Percentiles rank a stretch among this genome's conserved stretches.
Conservation (phyloP, 108 stramenopile genomes). For the Chaetoceros muelleri region DNA sequence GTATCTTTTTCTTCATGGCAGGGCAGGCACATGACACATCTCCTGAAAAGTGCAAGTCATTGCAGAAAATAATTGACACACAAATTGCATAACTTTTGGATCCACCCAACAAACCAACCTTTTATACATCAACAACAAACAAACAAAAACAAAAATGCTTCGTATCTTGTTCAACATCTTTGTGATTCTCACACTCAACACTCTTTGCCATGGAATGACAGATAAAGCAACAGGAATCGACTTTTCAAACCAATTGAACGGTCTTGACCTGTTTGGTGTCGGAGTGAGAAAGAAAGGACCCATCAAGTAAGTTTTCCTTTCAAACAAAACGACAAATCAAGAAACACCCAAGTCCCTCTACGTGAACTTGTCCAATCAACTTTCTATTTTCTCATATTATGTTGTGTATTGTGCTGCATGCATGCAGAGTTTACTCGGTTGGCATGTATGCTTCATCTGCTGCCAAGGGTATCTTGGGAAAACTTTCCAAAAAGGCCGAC, state of each 20-base stretch:
- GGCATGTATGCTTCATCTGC: conserved; percentile 56
- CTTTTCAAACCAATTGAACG: conserved; percentile 32
- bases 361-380: background rate
- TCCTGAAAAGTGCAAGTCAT: no score
- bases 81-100: no score
- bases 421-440: conserved; percentile 49
- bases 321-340: background rate
- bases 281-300: conserved; percentile 76
- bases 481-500: conserved; percentile 32
- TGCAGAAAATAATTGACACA: no score
- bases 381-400: conserved; percentile 1
- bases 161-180: background rate
- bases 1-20: no score
- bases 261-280: conserved; percentile 47
- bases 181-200: background rate
- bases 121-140: no score
- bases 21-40: no score
- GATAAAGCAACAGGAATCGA: conserved; percentile 61
- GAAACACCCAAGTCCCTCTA: background rate
- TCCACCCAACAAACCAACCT: no score
- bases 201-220: conserved; percentile 15
- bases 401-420: conserved; percentile 1
- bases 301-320: conserved; percentile 35
- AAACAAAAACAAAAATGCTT: no score
- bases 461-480: conserved; percentile 28